phyloP scores from a whole-genome alignment of 257 asterid species.

The Gentiana dahurica region DNA sequence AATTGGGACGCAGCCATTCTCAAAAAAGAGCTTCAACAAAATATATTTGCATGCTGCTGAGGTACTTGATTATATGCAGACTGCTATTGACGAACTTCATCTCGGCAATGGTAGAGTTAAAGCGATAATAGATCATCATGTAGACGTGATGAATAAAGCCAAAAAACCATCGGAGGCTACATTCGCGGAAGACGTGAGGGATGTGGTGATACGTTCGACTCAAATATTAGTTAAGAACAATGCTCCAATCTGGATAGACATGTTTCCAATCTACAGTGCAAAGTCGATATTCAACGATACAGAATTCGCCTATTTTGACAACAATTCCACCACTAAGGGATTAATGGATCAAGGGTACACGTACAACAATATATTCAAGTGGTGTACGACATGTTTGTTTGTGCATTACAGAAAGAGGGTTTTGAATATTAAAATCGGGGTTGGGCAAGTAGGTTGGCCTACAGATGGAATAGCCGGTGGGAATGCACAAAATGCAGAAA shows the following conservation, averaged over 20 bases:
- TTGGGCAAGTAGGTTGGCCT: constrained; percentile 83
- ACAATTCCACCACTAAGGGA: constrained; percentile 18
- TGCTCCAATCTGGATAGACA: constrained; percentile 51
- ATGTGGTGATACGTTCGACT: constrained; percentile 27
- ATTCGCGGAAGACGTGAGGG: constrained; percentile 37
- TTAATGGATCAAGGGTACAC: constrained; percentile 31
- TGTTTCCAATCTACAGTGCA: constrained; percentile 56
- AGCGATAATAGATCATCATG: constrained; percentile 1
- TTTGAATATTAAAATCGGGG: constrained; percentile 18
- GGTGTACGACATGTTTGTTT: constrained; percentile 43
- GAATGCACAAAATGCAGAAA: constrained; percentile 26
- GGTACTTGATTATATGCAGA: neutral
- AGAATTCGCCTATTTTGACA: constrained; percentile 60
- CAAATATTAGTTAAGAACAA: constrained; percentile 23
- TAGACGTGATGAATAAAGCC: neutral
- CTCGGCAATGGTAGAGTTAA: neutral
- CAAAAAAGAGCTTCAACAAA: neutral
- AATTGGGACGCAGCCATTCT: neutral
- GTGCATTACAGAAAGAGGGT: constrained; percentile 33
- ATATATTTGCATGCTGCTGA: neutral
- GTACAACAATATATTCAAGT: constrained; percentile 52
- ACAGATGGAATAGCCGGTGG: constrained; percentile 47
- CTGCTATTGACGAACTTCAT: neutral
- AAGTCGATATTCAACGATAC: constrained; percentile 26
- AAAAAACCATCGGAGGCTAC: constrained; percentile 46